phyloP scores from a whole-genome alignment of 2,329 filamentous ascomycete genomes.

The Sporothrix euskadiensis region DNA sequence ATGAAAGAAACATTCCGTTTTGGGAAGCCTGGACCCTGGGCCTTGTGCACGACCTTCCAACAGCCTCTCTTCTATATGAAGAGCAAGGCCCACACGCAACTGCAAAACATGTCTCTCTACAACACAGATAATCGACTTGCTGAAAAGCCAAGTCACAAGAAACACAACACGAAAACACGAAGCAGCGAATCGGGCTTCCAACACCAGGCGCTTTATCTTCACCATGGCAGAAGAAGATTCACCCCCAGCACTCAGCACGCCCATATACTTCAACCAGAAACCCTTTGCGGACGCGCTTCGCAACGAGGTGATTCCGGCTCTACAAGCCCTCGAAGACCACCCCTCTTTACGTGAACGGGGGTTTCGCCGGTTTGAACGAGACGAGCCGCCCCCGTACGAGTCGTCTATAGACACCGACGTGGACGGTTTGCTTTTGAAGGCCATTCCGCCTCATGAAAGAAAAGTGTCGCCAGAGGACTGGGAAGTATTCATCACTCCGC shows the following conservation, averaged over 20 bases:
- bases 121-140: too few relatives aligned
- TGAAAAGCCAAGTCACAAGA: too few relatives aligned
- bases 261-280: neutral
- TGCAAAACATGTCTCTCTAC: too few relatives aligned
- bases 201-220: too few relatives aligned
- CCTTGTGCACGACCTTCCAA: too few relatives aligned
- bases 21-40: too few relatives aligned
- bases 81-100: too few relatives aligned
- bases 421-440: neutral
- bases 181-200: too few relatives aligned
- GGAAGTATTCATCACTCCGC: neutral
- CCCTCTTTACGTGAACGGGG: neutral
- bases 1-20: too few relatives aligned
- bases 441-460: too few relatives aligned
- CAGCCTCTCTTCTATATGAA: too few relatives aligned
- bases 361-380: neutral
- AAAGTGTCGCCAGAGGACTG: neutral
- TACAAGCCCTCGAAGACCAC: neutral
- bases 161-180: too few relatives aligned
- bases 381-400: conserved; percentile 1
- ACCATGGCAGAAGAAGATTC: neutral
- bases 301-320: neutral
- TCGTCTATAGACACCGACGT: neutral
- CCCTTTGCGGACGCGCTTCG: neutral
- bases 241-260: neutral